Base-by-base conservation (phyloP, 345 rosid genomes). In the Gossypium thurberi region DNA sequence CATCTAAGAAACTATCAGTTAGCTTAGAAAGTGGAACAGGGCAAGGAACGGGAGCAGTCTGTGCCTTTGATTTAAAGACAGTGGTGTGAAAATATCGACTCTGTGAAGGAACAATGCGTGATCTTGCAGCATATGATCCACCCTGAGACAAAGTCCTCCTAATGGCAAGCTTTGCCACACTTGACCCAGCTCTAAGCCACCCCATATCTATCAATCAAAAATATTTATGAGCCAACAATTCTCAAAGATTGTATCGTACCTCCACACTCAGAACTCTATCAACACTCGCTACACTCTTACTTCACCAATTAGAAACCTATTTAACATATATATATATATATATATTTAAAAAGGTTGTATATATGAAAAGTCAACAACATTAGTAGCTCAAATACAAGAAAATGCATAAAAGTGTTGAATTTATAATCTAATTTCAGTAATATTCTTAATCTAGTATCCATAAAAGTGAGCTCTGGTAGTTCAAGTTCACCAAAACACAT, bases 1-100 rank as follows among this genome's bases (percentile, higher is more conserved):
- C 94, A 81, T 89, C 97, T 55, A 91, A 79, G 78, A 91, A 91
- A 59, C 87, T 89, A 75, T 91, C 97, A 67, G 94, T 87, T 40
- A 91, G 81, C 85, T 83, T 89, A 48, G 94, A 87, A 25, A 89
- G 90, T 0, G 94, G 94, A 8, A 91, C 97, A 14, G 97, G 86
- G 15, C 85, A 90, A 25, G 96, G 93, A 69, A 86, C 82, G 2
- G 93, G 96, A 4, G 91, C 90, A 66, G 88, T n/a, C 70, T 87
- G 87, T 15, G 85, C 86, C 78, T 84, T 85, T 3, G 90, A 70
- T 70, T 83, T 91, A 75, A 84, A 82, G 13, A 83, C 68, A 0
- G 94, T 89, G 52, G 87, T 60, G 50, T 82, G 91, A 40, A 89
- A 86, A 77, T 15, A 74, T 58, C 87, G 80, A 69, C 40, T 74